Percentiles rank a stretch among this genome's conserved stretches.
These are phyloP conservation scores for Torulaspora delbrueckii DNA, from an alignment of 805 yeast species.

Conservation along the genomic window DNA sequence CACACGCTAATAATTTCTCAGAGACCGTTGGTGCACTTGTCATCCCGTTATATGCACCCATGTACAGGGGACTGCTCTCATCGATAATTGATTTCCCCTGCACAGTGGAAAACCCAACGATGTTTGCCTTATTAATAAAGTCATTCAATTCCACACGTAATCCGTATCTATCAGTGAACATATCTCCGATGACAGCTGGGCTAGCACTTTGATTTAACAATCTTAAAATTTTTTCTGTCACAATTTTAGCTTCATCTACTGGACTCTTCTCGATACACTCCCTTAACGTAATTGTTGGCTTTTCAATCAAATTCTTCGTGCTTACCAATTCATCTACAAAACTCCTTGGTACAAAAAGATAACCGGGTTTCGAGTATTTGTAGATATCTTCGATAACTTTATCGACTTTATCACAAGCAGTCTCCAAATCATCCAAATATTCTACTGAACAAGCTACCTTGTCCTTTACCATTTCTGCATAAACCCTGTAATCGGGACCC, in stretches of 20 bases:
- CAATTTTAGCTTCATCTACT: conserved; percentile 18
- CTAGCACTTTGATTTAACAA: conserved; percentile 47
- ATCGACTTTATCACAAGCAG: conserved; percentile 58
- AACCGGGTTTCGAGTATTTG: conserved; percentile 70
- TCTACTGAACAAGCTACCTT: conserved; percentile 54
- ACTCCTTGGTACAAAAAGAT: conserved; percentile 71
- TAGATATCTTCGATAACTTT: conserved; percentile 53
- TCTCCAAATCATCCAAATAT: conserved; percentile 40
- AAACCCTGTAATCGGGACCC: conserved; percentile 61
- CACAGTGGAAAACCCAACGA: conserved; percentile 55
- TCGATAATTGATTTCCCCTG: conserved; percentile 72
- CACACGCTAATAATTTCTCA: conserved; percentile 50
- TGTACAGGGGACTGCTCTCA: conserved; percentile 58
- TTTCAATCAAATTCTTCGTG: conserved; percentile 15
- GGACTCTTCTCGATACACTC: conserved; percentile 11
- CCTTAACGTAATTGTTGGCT: conserved; percentile 15
- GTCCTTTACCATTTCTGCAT: conserved; percentile 55
- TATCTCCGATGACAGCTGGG: conserved; percentile 71
- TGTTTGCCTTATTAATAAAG: conserved; percentile 42
- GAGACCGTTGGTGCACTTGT: conserved; percentile 47
- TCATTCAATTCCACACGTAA: conserved; percentile 42
- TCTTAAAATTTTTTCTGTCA: conserved; percentile 44
- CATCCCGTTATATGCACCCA: conserved; percentile 70
- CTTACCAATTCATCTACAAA: conserved; percentile 42
- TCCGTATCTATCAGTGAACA: conserved; percentile 59